Base-by-base conservation (phyloP, 495 filamentous ascomycete species). In the Poronia punctata region DNA sequence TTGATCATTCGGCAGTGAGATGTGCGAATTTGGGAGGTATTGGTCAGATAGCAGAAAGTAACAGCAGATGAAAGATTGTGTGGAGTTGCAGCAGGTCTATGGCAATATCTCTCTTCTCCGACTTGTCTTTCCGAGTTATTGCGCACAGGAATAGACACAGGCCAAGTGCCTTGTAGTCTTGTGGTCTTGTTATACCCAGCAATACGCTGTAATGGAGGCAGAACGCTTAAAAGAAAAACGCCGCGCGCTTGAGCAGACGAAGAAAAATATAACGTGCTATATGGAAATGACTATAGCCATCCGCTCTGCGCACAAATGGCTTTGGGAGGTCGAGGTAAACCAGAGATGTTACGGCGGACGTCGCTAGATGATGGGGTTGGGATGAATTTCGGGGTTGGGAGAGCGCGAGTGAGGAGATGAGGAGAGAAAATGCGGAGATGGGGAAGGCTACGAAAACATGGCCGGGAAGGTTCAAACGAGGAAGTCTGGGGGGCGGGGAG, bases 351-450 rank as follows among this genome's bases (percentile, higher is more conserved):
- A n/a, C 24, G 24, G 24, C 24, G 24, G 31, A 17, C 21, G 15
- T 12, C 14, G n/a, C 11, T 9, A 12, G 9, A 19, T 10, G 40
- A 42, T 17, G 32, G 24, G 39, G 25, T 24, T 41, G 41, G 30
- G 31, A 46, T 49, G 25, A 43, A 46, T 50, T 51, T 53, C 50
- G 50, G 50, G 50, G 50, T 50, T 29, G 24, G 34, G 38, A 43
- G 45, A 33, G 27, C n/a, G 35, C 35, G 28, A 32, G 18, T 30
- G 38, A 46, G 30, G 29, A 33, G 25, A 46, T 33, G 43, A 43
- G 50, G 38, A 45, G 40, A 48, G 28, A 35, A 36, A 43, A 42
- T 50, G 55, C 49, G 48, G 55, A 55, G 55, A 48, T 59, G 52
- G 49, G 52, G 50, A 33, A 49, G 43, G n/a, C 37, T 42, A 44